Evolutionary conservation across 2,329 filamentous ascomycete species (phyloP), one percentile per base, ranked within the genome.

Genomic region (Diaporthe vaccinii): DNA sequence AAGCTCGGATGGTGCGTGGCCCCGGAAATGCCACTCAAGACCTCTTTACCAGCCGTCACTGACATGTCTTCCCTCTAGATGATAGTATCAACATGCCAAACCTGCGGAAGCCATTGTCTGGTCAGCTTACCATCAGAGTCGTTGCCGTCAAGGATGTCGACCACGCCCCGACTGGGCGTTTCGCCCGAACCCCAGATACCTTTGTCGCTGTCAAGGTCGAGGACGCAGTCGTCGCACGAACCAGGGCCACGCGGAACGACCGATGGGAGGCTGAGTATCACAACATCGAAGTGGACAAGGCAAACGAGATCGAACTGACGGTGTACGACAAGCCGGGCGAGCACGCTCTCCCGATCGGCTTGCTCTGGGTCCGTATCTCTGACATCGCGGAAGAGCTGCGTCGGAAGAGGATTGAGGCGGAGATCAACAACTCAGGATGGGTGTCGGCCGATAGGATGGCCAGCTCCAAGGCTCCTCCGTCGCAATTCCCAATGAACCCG

Each of bases 351-450:
- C 97, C 97, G 55, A 98, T 99, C 80, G 97, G 93, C 74, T 92
- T 99, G 89, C 90, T 98, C 20, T 99, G 97, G 97, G 93, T 99
- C 75, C 91, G 97, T 76, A 96, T 99, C 81, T 98, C 97, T 22
- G 97, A 99, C 83, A 98, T 99, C 78, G 95, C 95, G 2, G 97
- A 99, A 83, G 97, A 99, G 84, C 96, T 99, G 90, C 93, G 97
- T 82, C 92, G 96, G 77, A 98, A 98, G 89, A 97, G 94, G 86
- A 97, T 99, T 77, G 97, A 99, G 85, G 94, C 95, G 20, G 97
- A 99, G 82, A 94, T 98, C 82, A 98, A 96, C 83, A 94, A 93
- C 81, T 95, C 95, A 59, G 97, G 96, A 72, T 99, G 97, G 97
- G 96, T 98, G 72, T 98, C 97, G 78, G 97, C 97, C 71, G 97